Base-by-base conservation (phyloP, 805 yeast species). In the Candida namnaoensis region DNA sequence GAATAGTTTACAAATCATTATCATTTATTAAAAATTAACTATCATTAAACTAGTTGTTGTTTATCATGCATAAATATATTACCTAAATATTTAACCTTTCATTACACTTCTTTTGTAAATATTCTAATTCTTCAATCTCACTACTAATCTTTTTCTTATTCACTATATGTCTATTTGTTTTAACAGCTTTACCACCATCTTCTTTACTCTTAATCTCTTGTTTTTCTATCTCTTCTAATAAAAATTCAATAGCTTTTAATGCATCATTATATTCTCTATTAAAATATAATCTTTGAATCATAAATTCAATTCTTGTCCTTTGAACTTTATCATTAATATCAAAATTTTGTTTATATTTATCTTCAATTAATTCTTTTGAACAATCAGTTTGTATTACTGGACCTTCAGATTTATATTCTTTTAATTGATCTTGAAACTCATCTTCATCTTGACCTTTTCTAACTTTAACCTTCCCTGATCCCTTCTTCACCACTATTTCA, bases 371-470 rank as follows among this genome's bases (percentile, higher is more conserved):
- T 36, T 6, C 13, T 30, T 60, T 52, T 5, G 28, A 7, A 7
- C 10, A 10, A 10, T 58, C 54, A 0, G 72, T 71, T 41, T 77
- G 75, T 15, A 74, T 51, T 1, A 65, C 61, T 0, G 95, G 93
- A 0, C 95, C 95, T 1, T 64, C 54, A 0, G 49, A 38, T 47
- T 59, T 60, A 53, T 77, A 87, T 51, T 70, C 73, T 3, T 47
- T 46, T 45, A 65, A 62, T 57, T 88, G 91, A 8, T 44, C 53
- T 32, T 54, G 61, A 48, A 63, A 88, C 43, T 75, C 83, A 41
- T 80, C 90, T 35, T 76, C 78, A 0, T 82, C 53, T 54, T 88
- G 96, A 0, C 79, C 80, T 51, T 83, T 86, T 35, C 96, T 71
- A 25, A 69, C 57, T 42, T 69, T 72, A 4, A 57, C 53, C 42